Evolutionary conservation across 345 rosid species (phyloP), one percentile per base, ranked within the genome.

Genomic region (Stellera chamaejasme): DNA sequence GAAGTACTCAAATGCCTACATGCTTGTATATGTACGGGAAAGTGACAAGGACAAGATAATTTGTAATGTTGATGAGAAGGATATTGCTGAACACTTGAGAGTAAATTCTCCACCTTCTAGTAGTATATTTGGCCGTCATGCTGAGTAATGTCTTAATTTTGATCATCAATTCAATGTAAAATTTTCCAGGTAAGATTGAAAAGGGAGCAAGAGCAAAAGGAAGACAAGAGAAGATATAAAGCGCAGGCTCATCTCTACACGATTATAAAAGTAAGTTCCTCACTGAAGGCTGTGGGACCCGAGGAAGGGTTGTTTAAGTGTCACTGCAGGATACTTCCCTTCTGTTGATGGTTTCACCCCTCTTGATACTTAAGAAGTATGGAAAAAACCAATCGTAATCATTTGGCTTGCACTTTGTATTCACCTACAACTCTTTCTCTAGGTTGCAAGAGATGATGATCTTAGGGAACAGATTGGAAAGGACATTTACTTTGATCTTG

Each of bases 401-500:
- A 32, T 32, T 32, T 32, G 39, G 39, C 39, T 32, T 32, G 39
- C 39, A 32, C 4, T 45, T 27, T 43, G 19, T 27, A 46, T 15
- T 56, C 6, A 14, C 44, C 3, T 11, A 13, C 56, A 49, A 9
- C 23, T 12, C 14, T 54, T 49, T 10, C 27, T 49, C 45, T 59
- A 82, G 88, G 82, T 82, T 50, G 88, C 89, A 51, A 72, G 87
- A 27, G 75, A 78, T 56, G 81, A 75, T 68, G 89, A 85, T 60
- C 84, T 85, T 43, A 62, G 27, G 12, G 78, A 80, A 61, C 93
- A 85, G 69, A 78, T 80, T 73, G 93, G 93, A 49, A 80, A 63
- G 78, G 87, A 85, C 62, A 78, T 82, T 55, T 82, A 74, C 61
- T 85, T 85, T 63, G 93, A 85, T 60, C 87, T 85, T 45, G 93